Base-by-base conservation (phyloP, 345 rosid genomes). In the Sisymbrium altissimum region DNA sequence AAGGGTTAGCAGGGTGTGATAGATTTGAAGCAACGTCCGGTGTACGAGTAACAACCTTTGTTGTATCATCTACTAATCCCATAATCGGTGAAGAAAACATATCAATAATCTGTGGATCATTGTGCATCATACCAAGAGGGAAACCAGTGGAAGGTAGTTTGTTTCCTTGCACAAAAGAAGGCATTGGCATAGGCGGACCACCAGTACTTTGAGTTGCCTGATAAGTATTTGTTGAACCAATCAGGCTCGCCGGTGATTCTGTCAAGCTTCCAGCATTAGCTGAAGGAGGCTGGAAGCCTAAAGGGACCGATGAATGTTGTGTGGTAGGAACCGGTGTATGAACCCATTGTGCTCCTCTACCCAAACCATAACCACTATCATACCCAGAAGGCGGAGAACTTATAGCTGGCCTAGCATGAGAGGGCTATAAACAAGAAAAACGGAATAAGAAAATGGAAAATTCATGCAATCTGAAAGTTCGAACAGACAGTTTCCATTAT, bases 31-130 rank as follows among this genome's bases (percentile, higher is more conserved):
- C 59, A 13, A 55, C 35, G 21, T 55, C 38, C 0, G 66, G 33
- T 64, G 80, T 49, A 64, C 43, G 53, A 70, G 76, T 64, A 56
- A 70, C 60, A 76, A 70, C 75, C 23, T 76, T 65, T 49, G 76
- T 45, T 70, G 76, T 19, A 76, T 76, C 80, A 63, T 70, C 17
- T 33, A 76, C 75, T 70, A 76, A 32, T 29, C 80, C 71, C 80
- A 76, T 70, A 36, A 70, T 52, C 36, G 76, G 80, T 70, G 80
- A 76, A 63, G 75, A n/a, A 46, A 70, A 76, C 23, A 6, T 2
- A 46, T 76, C 80, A 60, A 89, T 74, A 70, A 90, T 86, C 38
- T 96, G 86, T 1, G 90, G 86, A 60, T 85, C 90, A 79, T 83
- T 90, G 82, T 86, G 74, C 57, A 45, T 69, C 79, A 54, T 54